Percentiles rank a stretch among this genome's conserved stretches.
These are phyloP conservation scores for Kodamaea sp. DNA, from an alignment of 1,139 yeast species.

Conservation along the genomic window DNA sequence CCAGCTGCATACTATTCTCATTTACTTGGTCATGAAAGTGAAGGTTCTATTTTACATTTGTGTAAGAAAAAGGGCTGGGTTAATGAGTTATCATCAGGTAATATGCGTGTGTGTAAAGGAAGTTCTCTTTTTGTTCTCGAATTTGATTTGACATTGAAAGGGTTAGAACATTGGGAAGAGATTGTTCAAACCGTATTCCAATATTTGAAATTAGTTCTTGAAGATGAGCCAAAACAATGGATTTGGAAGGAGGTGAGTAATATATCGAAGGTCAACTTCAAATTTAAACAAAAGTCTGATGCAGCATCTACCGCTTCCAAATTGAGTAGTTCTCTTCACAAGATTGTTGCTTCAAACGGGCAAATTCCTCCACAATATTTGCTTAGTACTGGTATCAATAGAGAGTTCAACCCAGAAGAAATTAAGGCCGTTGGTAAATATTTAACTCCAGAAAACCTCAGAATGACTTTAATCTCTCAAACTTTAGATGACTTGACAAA, in stretches of 20 bases:
- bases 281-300: conserved; percentile 62
- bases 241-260: conserved; percentile 48
- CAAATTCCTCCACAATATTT: conserved; percentile 62
- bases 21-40: conserved; percentile 86
- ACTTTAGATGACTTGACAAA: conserved; percentile 35
- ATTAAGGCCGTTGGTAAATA: conserved; percentile 50
- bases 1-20: conserved; percentile 76
- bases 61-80: conserved; percentile 79
- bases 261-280: conserved; percentile 51
- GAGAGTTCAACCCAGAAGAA: conserved; percentile 54
- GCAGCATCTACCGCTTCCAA: conserved; percentile 60
- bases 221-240: conserved; percentile 56
- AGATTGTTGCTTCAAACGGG: conserved; percentile 27
- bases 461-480: conserved; percentile 57
- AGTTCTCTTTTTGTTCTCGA: conserved; percentile 64
- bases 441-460: conserved; percentile 57
- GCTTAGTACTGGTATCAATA: conserved; percentile 54
- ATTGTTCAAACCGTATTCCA: conserved; percentile 62
- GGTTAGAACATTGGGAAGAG: conserved; percentile 61
- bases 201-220: conserved; percentile 57
- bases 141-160: conserved; percentile 71
- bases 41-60: conserved; percentile 71
- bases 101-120: conserved; percentile 64
- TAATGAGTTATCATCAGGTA: conserved; percentile 72
- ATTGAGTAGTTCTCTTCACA: conserved; percentile 43